A percentile compares a stretch with the other conserved stretches of the same genome.
phyloP scores from a whole-genome alignment of 78 protist genomes.

The Dictyostelium brefeldianum region DNA sequence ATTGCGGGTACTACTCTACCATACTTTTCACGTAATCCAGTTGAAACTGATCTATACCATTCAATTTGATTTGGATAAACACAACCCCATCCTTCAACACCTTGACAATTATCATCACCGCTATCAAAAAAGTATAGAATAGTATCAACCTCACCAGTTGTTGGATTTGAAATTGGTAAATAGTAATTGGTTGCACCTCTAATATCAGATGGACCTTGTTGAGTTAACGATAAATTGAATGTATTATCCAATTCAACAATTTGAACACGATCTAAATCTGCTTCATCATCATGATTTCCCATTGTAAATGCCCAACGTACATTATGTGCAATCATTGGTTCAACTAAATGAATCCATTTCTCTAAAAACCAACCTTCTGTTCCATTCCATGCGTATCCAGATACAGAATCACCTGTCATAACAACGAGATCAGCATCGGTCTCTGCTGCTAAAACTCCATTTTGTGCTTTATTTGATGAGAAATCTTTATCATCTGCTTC shows the following conservation, averaged over 20 bases:
- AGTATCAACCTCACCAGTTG: conserved; percentile 10
- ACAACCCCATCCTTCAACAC: conserved; percentile 82
- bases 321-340: conserved; percentile 38
- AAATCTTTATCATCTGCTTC: conserved; percentile 45
- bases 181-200: conserved; percentile 62
- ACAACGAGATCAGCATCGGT: conserved; percentile 68
- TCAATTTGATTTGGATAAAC: conserved; percentile 68
- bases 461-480: conserved; percentile 17
- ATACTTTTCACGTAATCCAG: conserved; percentile 6
- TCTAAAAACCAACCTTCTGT: conserved; percentile 39
- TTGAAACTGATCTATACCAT: conserved; percentile 56
- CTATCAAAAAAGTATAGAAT: conserved; percentile 67
- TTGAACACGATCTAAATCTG: conserved; percentile 36
- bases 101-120: conserved; percentile 76
- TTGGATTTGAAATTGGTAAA: conserved; percentile 20
- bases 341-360: conserved; percentile 30
- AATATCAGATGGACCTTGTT: conserved; percentile 31
- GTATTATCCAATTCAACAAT: conserved; percentile 43
- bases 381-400: conserved; percentile 74
- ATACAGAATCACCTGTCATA: conserved; percentile 75
- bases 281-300: conserved; percentile 84
- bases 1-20: conserved; percentile 53
- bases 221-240: conserved; percentile 10
- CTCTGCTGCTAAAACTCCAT: conserved; percentile 36
- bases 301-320: conserved; percentile 62